Conservation (phyloP, 2,329 filamentous ascomycete species). For the Colletotrichum simmondsii region DNA sequence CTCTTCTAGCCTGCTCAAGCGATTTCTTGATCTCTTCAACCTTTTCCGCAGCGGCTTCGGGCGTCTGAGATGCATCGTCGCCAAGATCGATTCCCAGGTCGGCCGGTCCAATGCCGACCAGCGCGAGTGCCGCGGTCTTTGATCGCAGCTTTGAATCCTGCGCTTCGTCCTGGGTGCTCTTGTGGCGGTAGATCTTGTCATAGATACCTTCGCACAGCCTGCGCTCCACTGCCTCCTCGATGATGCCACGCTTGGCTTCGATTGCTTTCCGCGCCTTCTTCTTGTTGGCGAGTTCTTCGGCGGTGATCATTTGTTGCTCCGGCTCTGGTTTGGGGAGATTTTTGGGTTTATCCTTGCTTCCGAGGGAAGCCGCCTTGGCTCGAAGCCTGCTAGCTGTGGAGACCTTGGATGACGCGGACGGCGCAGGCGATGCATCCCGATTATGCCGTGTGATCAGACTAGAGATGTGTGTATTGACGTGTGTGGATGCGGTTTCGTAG, state of each 20-base stretch:
- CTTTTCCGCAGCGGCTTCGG: constrained; percentile 68
- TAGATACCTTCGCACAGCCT: constrained; percentile 88
- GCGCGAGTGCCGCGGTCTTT: constrained; percentile 86
- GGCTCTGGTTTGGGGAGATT: constrained; percentile 53
- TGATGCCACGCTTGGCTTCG: constrained; percentile 78
- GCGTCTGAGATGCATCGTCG: constrained; percentile 61
- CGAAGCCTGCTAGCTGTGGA: constrained; percentile 68
- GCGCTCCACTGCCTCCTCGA: constrained; percentile 94
- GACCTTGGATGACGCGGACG: constrained; percentile 64
- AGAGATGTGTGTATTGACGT: constrained; percentile 89
- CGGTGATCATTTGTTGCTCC: constrained; percentile 89
- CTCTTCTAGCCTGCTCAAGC: constrained; percentile 76
- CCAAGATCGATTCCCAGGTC: constrained; percentile 85
- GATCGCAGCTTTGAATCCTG: constrained; percentile 94
- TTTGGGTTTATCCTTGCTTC: constrained; percentile 63
- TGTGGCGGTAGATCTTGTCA: constrained; percentile 88
- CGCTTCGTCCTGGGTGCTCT: constrained; percentile 92
- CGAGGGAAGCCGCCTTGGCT: constrained; percentile 65
- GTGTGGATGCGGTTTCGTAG: constrained; percentile 81
- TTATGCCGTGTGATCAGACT: constrained; percentile 80
- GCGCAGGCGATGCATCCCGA: constrained; percentile 70
- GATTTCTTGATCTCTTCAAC: constrained; percentile 77
- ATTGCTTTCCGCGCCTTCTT: constrained; percentile 82
- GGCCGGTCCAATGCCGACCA: constrained; percentile 90
- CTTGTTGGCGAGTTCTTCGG: constrained; percentile 82